These are phyloP conservation scores for Boletus reticulatus DNA, from an alignment of 768 basidiomycete species.

Conservation along the genomic window DNA sequence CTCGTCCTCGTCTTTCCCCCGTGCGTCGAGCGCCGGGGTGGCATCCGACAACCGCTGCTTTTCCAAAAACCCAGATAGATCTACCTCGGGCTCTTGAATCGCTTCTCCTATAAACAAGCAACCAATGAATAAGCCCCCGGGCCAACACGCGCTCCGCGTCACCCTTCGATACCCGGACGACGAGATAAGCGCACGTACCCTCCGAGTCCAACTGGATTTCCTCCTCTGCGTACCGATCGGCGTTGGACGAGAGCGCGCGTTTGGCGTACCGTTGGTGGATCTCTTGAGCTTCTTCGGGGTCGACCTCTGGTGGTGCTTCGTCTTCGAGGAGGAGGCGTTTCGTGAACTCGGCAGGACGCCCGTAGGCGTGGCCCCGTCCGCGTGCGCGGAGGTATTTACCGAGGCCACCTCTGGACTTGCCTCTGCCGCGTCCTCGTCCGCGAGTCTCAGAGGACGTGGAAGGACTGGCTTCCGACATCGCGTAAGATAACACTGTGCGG, in stretches of 20 bases:
- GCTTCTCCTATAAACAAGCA: conserved; percentile 50
- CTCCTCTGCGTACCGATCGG: conserved; percentile 70
- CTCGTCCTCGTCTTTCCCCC: conserved; percentile 50
- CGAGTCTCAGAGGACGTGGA: conserved; percentile 13
- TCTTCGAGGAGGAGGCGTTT: conserved; percentile 59
- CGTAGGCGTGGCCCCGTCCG: conserved; percentile 56
- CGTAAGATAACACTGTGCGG: neutral
- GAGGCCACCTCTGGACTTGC: conserved; percentile 62
- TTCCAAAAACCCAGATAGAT: conserved; percentile 65
- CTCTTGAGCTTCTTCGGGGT: conserved; percentile 48
- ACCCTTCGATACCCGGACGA: too few relatives aligned
- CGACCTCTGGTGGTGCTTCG: conserved; percentile 41
- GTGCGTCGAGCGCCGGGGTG: conserved; percentile 18
- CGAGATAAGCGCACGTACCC: conserved; percentile 38
- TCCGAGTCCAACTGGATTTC: conserved; percentile 70
- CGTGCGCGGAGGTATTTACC: conserved; percentile 75
- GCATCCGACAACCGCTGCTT: conserved; percentile 52
- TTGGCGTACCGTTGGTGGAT: conserved; percentile 49
- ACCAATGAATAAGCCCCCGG: neutral
- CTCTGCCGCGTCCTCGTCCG: conserved; percentile 47
- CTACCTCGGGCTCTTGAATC: conserved; percentile 67
- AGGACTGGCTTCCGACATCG: conserved; percentile 15
- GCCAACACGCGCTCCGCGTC: neutral
- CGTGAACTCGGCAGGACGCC: conserved; percentile 67
- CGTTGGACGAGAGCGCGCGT: conserved; percentile 65